Evolutionary conservation across 2,329 filamentous ascomycete species (phyloP).

Genomic region (Pseudohalonectria lignicola): DNA sequence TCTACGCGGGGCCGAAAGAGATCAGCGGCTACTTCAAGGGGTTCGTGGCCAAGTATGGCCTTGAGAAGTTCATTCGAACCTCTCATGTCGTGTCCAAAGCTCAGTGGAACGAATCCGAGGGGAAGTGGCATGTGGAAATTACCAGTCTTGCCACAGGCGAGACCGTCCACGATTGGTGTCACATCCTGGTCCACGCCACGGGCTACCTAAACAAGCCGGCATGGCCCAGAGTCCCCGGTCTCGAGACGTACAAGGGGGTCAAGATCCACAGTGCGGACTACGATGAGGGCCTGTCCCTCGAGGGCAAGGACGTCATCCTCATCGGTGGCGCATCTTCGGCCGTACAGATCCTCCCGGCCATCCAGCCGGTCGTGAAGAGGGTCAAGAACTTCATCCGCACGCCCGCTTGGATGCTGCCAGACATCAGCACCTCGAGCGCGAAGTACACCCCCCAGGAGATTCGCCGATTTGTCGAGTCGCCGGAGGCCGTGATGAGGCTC

Average conservation of each 20-base stretch:
- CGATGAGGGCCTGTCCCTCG: conserved; percentile 11
- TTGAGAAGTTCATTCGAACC: conserved; percentile 30
- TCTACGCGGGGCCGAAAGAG: conserved; percentile 13
- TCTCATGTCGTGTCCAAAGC: conserved; percentile 28
- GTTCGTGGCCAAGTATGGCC: conserved; percentile 16
- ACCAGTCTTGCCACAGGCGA: conserved; percentile 12
- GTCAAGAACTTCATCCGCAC: conserved; percentile 9
- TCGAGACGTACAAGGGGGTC: conserved; percentile 16
- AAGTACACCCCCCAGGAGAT: conserved; percentile 8
- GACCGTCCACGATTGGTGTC: conserved; percentile 6
- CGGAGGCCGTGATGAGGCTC: conserved; percentile 6
- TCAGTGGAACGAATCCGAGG: conserved; percentile 28
- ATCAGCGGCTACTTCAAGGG: conserved; percentile 19
- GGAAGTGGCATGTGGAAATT: conserved; percentile 22
- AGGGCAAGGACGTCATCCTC: conserved; percentile 15
- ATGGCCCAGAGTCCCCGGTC: conserved; percentile 18
- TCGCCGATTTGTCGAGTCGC: conserved; percentile 6
- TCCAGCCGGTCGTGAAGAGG: conserved; percentile 6
- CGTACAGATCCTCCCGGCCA: conserved; percentile 15
- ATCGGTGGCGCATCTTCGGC: conserved; percentile 20
- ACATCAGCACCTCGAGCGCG: conserved; percentile 6
- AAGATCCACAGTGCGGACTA: conserved; percentile 18
- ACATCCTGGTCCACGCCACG: conserved; percentile 8
- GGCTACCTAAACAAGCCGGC: conserved; percentile 13
- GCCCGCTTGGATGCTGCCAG: conserved; percentile 9